These are phyloP conservation scores for Apiospora aurea DNA, from an alignment of 2,329 filamentous ascomycete genomes.

Conservation along the genomic window DNA sequence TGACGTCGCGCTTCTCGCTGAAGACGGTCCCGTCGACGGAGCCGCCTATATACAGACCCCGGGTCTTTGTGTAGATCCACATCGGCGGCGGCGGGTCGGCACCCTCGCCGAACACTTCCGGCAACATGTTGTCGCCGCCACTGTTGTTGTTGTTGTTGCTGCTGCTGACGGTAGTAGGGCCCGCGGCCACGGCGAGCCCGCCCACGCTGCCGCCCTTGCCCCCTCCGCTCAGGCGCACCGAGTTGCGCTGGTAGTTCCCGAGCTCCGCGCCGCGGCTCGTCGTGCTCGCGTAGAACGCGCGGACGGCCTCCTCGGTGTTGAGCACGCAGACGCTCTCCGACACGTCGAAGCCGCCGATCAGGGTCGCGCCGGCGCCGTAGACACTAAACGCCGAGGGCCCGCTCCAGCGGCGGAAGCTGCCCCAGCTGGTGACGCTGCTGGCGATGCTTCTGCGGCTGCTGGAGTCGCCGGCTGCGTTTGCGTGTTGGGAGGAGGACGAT, in stretches of 20 bases:
- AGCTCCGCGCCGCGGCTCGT: background rate
- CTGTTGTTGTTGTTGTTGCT: too few species aligned
- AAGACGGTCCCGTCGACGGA: background rate
- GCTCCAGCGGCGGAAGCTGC: background rate
- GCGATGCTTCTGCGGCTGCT: background rate
- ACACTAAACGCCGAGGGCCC: background rate
- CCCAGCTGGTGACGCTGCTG: background rate
- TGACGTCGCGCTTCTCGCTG: background rate
- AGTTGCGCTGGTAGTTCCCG: background rate
- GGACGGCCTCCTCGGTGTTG: background rate
- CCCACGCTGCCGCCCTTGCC: background rate
- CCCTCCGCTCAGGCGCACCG: background rate
- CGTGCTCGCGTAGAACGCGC: background rate
- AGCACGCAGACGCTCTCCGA: background rate
- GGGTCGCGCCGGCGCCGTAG: background rate
- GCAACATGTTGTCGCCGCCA: background rate
- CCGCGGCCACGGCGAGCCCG: background rate
- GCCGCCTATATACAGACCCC: background rate
- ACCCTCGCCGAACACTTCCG: background rate
- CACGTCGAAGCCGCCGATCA: conserved; percentile 3
- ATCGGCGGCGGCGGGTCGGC: background rate
- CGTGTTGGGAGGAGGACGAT: too few species aligned
- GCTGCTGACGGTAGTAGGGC: background rate
- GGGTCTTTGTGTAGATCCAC: background rate
- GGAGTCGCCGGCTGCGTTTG: background rate